phyloP scores from a whole-genome alignment of 306 rosid genomes.

The Ceratonia siliqua region DNA sequence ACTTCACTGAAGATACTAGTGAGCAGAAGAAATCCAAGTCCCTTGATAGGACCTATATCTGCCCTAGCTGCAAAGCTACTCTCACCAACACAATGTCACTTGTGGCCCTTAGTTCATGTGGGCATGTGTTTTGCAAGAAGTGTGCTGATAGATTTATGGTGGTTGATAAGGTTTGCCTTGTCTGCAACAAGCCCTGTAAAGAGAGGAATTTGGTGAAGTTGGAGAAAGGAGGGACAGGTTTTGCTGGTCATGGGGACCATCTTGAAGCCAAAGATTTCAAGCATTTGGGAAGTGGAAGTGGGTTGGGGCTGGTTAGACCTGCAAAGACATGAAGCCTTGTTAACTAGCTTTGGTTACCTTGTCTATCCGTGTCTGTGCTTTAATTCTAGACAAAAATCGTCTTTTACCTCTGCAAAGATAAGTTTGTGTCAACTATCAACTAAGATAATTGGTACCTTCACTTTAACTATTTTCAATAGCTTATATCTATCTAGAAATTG shows the following conservation, averaged over 20 bases:
- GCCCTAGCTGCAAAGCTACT: conserved; percentile 96
- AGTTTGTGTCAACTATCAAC: no score
- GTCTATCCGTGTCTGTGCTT: no score
- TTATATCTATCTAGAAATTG: no score
- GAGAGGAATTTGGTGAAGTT: conserved; percentile 53
- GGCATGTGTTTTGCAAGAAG: conserved; percentile 91
- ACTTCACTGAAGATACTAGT: conserved; percentile 75
- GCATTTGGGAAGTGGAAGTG: conserved; percentile 98
- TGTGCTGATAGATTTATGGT: conserved; percentile 90
- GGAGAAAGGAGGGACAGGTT: conserved; percentile 66
- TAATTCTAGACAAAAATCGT: no score
- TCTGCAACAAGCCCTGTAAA: conserved; percentile 57
- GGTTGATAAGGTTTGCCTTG: conserved; percentile 71
- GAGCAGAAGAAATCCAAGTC: conserved; percentile 64
- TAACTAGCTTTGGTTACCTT: no score
- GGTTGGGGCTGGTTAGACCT: conserved; percentile 92
- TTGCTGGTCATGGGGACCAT: conserved; percentile 67
- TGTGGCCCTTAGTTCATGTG: conserved; percentile 88
- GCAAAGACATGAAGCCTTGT: conserved; percentile 70
- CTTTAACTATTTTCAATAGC: no score
- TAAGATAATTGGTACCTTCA: no score
- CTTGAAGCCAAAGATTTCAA: conserved; percentile 91
- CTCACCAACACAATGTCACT: conserved; percentile 81
- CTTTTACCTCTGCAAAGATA: no score
- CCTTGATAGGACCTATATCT: conserved; percentile 65